Base-by-base conservation (phyloP, 2,329 filamentous ascomycete species). In the Fusarium coffeatum region DNA sequence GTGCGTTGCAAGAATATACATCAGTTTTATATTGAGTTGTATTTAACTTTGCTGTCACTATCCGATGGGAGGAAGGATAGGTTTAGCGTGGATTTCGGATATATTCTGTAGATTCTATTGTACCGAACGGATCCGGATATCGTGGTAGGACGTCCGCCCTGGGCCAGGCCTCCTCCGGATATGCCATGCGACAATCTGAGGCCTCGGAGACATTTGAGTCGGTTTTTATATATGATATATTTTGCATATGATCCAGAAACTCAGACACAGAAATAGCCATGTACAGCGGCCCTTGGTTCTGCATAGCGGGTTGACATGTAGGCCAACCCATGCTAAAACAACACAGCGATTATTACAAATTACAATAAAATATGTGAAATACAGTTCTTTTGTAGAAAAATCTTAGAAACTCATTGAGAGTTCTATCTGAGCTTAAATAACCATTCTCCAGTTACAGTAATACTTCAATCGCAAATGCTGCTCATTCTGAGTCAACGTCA, bases 101-200 rank as follows among this genome's bases (percentile, higher is more conserved):
- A 18, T 18, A 37, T 37, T 37, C 6, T 16, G 3, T 13, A 20
- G 6, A 23, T 49, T 34, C 1, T 11, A 49, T 18, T 8, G 22
- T 23, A n/a, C 58, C 67, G 67, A 57, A 45, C 27, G n/a, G 37
- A 20, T 40, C 57, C 66, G 66, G 67, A 37, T 70, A 7, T 37
- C 68, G 25, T 22, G 13, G 54, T 55, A 53, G 48, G 34, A 55
- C 34, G 18, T 23, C 11, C 8, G 6, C 4, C 32, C 47, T 42
- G 42, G 7, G 3, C 11, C n/a, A 27, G 43, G n/a, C 12, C 11
- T 18, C 18, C 20, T 12, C 46, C 22, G 25, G 23, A 13, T 41
- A 11, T 41, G 18, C 4, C 13, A 25, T n/a, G 22, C 6, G 18
- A 28, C 3, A 6, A 51, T 22, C 9, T 20, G 6, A n/a, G 13